These are phyloP conservation scores for Hortiboletus flavorubellus DNA, from an alignment of 768 basidiomycete species.

Conservation along the genomic window DNA sequence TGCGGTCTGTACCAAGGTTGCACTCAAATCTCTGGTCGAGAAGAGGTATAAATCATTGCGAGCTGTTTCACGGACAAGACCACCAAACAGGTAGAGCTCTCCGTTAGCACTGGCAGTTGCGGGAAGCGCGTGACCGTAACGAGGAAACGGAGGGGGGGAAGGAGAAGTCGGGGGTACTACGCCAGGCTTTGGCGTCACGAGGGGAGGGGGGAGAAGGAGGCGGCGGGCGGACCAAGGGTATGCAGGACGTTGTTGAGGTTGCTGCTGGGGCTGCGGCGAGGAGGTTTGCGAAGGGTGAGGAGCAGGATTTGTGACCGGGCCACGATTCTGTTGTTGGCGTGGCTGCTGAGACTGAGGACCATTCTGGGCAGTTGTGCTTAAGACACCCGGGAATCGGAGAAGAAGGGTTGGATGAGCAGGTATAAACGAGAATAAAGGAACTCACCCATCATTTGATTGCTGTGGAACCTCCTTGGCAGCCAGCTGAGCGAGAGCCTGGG, in stretches of 20 bases:
- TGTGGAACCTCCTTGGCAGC: conserved; percentile 31
- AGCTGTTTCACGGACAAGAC: conserved; percentile 86
- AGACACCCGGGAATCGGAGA: not conserved
- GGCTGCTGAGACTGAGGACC: conserved; percentile 33
- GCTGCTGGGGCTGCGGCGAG: conserved; percentile 29
- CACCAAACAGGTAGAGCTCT: conserved; percentile 95
- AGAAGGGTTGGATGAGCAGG: conserved; percentile 2
- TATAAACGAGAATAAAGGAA: conserved; percentile 9
- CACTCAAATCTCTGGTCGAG: conserved; percentile 72
- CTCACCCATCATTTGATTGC: conserved; percentile 38
- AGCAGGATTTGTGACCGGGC: conserved; percentile 27
- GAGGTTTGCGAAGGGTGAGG: conserved; percentile 30
- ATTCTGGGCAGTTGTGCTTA: conserved; percentile 21
- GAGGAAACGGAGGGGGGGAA: conserved; percentile 89
- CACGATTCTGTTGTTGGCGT: conserved; percentile 37
- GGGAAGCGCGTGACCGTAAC: conserved; percentile 93
- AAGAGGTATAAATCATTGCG: conserved; percentile 95
- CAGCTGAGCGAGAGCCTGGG: conserved; percentile 64
- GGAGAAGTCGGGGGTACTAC: conserved; percentile 60
- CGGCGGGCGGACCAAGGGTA: conserved; percentile 85
- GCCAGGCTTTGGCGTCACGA: conserved; percentile 60
- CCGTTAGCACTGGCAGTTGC: conserved; percentile 72
- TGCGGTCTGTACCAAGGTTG: conserved; percentile 78
- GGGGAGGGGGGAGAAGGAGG: conserved; percentile 65
- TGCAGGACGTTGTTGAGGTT: conserved; percentile 49